Percentiles rank a stretch among this genome's conserved stretches.
These are phyloP conservation scores for Hyphodiscus hymeniophilus DNA, from an alignment of 495 filamentous ascomycete genomes.

Conservation along the genomic window DNA sequence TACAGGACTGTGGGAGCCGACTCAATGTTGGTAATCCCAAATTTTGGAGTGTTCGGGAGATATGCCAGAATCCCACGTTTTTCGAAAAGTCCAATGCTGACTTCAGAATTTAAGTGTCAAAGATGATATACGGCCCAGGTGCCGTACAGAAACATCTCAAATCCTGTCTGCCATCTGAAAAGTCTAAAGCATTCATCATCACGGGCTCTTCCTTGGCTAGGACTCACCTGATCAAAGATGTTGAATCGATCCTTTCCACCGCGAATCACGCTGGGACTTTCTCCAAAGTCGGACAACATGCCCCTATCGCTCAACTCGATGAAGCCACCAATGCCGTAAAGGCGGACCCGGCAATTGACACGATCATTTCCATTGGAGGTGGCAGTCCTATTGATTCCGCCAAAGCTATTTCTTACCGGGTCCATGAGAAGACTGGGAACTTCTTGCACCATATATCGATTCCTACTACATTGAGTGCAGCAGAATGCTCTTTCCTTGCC, in stretches of 20 bases:
- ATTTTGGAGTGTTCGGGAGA: too few relatives aligned
- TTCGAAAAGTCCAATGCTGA: too few relatives aligned
- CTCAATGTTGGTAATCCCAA: conserved; percentile 32
- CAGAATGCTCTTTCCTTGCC: conserved; percentile 35
- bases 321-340: conserved; percentile 31
- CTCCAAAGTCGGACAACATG: conserved; percentile 37
- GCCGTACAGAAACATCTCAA: conserved; percentile 35
- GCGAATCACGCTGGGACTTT: conserved; percentile 37
- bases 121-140: conserved; percentile 35
- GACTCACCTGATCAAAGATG: conserved; percentile 34
- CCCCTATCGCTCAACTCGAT: conserved; percentile 37
- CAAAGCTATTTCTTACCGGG: conserved; percentile 36
- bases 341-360: conserved; percentile 34
- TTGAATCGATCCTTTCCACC: conserved; percentile 32
- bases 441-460: conserved; percentile 39
- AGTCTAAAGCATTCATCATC: conserved; percentile 42
- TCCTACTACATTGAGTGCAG: conserved; percentile 40
- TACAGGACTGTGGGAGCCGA: conserved; percentile 34
- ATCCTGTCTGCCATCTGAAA: conserved; percentile 25
- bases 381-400: conserved; percentile 40
- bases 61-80: too few relatives aligned
- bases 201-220: conserved; percentile 40
- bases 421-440: conserved; percentile 31
- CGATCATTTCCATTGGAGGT: conserved; percentile 39
- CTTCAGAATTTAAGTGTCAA: too few relatives aligned